Evolutionary conservation across 2,329 filamentous ascomycete genomes (phyloP).

Genomic region (Teratosphaeria epicoccoides): DNA sequence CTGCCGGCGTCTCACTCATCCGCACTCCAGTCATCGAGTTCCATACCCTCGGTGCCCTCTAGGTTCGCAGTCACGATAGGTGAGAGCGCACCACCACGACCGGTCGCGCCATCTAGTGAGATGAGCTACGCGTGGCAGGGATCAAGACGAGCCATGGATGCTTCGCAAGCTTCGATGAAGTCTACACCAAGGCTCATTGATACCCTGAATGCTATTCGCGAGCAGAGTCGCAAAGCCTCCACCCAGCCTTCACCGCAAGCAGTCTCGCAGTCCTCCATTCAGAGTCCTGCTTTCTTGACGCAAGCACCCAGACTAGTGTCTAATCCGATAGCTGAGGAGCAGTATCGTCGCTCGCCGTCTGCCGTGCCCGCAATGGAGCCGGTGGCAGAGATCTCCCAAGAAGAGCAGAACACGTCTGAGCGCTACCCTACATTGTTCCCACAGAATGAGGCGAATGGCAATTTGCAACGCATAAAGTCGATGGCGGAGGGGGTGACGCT

Average conservation of each 20-base stretch:
- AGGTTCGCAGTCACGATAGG: constrained; percentile 14
- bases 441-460: not conserved
- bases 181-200: constrained; percentile 4
- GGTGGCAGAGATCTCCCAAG: constrained; percentile 14
- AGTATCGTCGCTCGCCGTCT: constrained; percentile 24
- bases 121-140: not conserved
- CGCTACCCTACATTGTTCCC: constrained; percentile 25
- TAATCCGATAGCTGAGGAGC: constrained; percentile 4
- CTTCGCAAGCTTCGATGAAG: constrained; percentile 7
- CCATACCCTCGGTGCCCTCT: constrained; percentile 16
- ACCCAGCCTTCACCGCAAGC: not conserved
- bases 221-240: constrained; percentile 1
- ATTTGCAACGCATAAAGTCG: not conserved
- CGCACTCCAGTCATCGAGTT: constrained; percentile 7
- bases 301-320: constrained; percentile 9
- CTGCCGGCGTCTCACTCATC: constrained; percentile 1
- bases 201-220: constrained; percentile 10
- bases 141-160: constrained; percentile 7
- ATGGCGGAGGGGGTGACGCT: not conserved
- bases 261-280: not conserved
- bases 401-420: constrained; percentile 26
- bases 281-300: constrained; percentile 2
- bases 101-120: constrained; percentile 7
- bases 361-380: constrained; percentile 22
- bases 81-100: constrained; percentile 16